Percentiles rank a stretch among this genome's conserved stretches.
These are phyloP conservation scores for Corylus avellana DNA, from an alignment of 306 rosid genomes.

Conservation along the genomic window DNA sequence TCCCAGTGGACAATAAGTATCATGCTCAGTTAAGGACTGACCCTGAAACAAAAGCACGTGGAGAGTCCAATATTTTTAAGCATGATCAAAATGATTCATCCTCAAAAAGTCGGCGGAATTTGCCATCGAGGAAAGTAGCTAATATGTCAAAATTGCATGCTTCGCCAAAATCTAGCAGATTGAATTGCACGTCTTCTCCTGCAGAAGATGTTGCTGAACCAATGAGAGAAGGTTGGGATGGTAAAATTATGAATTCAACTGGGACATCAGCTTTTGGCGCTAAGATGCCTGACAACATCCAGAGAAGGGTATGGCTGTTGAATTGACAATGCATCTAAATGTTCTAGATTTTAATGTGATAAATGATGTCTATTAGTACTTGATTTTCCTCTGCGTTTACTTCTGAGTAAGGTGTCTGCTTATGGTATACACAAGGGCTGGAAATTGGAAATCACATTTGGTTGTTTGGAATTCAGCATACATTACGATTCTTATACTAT, in stretches of 20 bases:
- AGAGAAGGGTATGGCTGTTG: slow-evolving; percentile 68
- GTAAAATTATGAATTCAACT: slow-evolving; percentile 55
- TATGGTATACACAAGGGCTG: background rate
- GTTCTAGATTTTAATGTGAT: slow-evolving; percentile 14
- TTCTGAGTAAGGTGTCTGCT: slow-evolving; percentile 2
- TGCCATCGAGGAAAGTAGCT: slow-evolving; percentile 67
- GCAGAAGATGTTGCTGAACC: slow-evolving; percentile 61
- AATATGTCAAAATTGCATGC: slow-evolving; percentile 64
- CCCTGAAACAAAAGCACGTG: slow-evolving; percentile 57
- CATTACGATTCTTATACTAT: background rate
- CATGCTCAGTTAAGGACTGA: slow-evolving; percentile 47
- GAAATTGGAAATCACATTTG: background rate
- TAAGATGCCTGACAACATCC: slow-evolving; percentile 76
- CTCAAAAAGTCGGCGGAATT: slow-evolving; percentile 55
- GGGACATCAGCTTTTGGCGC: slow-evolving; percentile 55
- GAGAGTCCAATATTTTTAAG: slow-evolving; percentile 53
- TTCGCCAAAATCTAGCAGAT: slow-evolving; percentile 71
- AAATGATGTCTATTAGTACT: slow-evolving; percentile 21
- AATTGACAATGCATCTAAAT: slow-evolving; percentile 3
- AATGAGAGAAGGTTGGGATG: slow-evolving; percentile 67
- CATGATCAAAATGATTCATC: slow-evolving; percentile 68
- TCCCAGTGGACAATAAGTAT: slow-evolving; percentile 59
- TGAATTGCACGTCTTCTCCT: slow-evolving; percentile 56
- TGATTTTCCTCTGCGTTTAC: background rate
- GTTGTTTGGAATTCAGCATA: background rate